Evolutionary conservation across 2,329 filamentous ascomycete species (phyloP).

Genomic region (Diaporthe vexans): DNA sequence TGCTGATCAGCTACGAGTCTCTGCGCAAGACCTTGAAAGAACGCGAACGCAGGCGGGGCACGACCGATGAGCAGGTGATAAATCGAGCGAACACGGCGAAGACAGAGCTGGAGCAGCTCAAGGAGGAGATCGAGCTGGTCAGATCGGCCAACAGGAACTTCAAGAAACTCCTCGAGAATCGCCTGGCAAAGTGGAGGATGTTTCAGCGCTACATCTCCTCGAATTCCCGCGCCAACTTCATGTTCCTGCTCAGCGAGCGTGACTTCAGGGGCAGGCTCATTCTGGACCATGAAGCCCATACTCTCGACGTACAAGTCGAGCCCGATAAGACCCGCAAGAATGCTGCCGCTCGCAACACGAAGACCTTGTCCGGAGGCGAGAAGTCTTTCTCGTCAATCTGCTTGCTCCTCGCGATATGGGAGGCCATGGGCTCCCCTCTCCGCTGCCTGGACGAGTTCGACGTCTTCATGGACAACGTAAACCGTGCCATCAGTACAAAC

Average conservation of each 20-base stretch:
- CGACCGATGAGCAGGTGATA: conserved; percentile 74
- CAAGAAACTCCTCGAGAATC: conserved; percentile 74
- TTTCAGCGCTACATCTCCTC: conserved; percentile 90
- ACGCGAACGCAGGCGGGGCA: conserved; percentile 71
- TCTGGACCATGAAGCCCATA: conserved; percentile 81
- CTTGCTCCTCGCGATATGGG: conserved; percentile 92
- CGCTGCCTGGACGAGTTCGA: conserved; percentile 98
- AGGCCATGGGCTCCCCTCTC: conserved; percentile 96
- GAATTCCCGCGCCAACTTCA: conserved; percentile 88
- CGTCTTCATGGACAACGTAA: conserved; percentile 99
- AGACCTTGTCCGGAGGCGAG: conserved; percentile 94
- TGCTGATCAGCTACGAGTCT: conserved; percentile 67
- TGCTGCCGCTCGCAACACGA: conserved; percentile 83
- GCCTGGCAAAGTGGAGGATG: conserved; percentile 80
- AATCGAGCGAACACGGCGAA: conserved; percentile 59
- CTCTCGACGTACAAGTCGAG: conserved; percentile 83
- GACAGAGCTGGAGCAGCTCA: conserved; percentile 57
- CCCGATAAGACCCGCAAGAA: conserved; percentile 78
- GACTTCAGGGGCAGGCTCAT: conserved; percentile 87
- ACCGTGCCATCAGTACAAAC: conserved; percentile 91
- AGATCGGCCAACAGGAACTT: conserved; percentile 57
- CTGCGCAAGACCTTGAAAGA: conserved; percentile 69
- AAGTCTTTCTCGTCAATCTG: conserved; percentile 99
- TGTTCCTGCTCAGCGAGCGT: conserved; percentile 88
- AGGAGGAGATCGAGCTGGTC: conserved; percentile 60